These are phyloP conservation scores for Phytophthora cactorum DNA, from an alignment of 352 stramenopile species.

Conservation along the genomic window DNA sequence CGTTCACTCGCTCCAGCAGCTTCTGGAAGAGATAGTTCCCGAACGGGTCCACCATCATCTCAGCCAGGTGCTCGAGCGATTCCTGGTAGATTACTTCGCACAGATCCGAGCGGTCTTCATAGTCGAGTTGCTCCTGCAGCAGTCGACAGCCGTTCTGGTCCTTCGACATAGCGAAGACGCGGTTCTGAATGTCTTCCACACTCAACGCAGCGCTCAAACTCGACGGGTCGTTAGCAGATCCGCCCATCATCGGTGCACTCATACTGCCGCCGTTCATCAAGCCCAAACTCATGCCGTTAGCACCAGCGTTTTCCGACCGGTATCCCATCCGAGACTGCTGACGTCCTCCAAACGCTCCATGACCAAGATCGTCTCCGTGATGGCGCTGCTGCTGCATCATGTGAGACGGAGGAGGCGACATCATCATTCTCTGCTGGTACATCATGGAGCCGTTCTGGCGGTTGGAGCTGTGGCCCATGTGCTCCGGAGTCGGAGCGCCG, in stretches of 20 bases:
- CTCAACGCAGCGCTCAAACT: constrained; percentile 55
- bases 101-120: constrained; percentile 90
- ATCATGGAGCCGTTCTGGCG: constrained; percentile 36
- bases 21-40: constrained; percentile 99
- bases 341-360: constrained; percentile 31
- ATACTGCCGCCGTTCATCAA: constrained; percentile 35
- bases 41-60: constrained; percentile 99
- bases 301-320: constrained; percentile 32
- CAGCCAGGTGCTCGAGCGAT: constrained; percentile 94
- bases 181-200: constrained; percentile 78
- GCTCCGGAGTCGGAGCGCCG: constrained; percentile 24
- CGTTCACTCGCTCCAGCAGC: constrained; percentile 95
- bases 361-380: constrained; percentile 34
- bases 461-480: constrained; percentile 31
- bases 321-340: constrained; percentile 37
- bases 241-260: constrained; percentile 38
- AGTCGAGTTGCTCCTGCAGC: constrained; percentile 97
- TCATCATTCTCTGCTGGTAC: constrained; percentile 45
- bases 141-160: constrained; percentile 98
- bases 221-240: constrained; percentile 25
- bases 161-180: constrained; percentile 91
- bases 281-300: constrained; percentile 23
- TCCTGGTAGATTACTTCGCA: constrained; percentile 97
- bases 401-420: constrained; percentile 36
- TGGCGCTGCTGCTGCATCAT: constrained; percentile 48